Conservation (phyloP, 2,329 filamentous ascomycete species). For the Tolypocladium tundrense region DNA sequence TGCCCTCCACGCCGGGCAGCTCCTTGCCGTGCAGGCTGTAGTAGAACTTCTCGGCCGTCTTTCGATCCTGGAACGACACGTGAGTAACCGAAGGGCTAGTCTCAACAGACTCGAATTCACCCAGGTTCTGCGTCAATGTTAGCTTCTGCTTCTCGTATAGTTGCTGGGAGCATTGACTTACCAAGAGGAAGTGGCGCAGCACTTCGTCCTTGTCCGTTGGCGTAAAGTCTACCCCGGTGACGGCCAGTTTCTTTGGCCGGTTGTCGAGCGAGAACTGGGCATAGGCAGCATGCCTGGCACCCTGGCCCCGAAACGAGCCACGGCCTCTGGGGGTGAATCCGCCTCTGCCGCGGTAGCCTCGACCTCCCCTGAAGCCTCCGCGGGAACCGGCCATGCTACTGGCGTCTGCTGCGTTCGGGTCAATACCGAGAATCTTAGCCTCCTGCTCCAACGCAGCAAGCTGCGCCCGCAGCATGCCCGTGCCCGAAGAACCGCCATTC, state of each 20-base stretch:
- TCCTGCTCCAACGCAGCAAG: conserved; percentile 65
- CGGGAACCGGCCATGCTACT: conserved; percentile 20
- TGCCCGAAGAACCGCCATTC: conserved; percentile 32
- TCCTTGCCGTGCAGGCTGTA: conserved; percentile 44
- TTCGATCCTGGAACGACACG: conserved; percentile 56
- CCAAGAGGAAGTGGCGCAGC: conserved; percentile 61
- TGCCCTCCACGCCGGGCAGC: conserved; percentile 52
- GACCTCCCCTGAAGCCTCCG: conserved; percentile 28
- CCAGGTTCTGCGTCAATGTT: conserved; percentile 37
- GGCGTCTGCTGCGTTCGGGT: conserved; percentile 41
- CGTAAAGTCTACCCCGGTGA: conserved; percentile 55
- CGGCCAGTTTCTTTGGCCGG: conserved; percentile 55
- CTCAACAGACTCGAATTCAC: conserved; percentile 51
- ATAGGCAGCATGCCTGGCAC: conserved; percentile 44
- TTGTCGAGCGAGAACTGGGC: conserved; percentile 65
- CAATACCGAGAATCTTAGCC: conserved; percentile 58
- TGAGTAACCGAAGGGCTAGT: conserved; percentile 34
- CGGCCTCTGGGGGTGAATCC: conserved; percentile 24
- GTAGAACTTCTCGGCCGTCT: conserved; percentile 61
- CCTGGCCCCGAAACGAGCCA: conserved; percentile 29
- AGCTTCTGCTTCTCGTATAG: background rate
- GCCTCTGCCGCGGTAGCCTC: conserved; percentile 20
- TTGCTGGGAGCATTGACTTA: conserved; percentile 26
- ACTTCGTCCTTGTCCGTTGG: conserved; percentile 54
- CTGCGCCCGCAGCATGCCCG: conserved; percentile 58